These are phyloP conservation scores for Glomus cerebriforme DNA, from an alignment of 192 early-diverging fungal genomes.

Conservation along the genomic window DNA sequence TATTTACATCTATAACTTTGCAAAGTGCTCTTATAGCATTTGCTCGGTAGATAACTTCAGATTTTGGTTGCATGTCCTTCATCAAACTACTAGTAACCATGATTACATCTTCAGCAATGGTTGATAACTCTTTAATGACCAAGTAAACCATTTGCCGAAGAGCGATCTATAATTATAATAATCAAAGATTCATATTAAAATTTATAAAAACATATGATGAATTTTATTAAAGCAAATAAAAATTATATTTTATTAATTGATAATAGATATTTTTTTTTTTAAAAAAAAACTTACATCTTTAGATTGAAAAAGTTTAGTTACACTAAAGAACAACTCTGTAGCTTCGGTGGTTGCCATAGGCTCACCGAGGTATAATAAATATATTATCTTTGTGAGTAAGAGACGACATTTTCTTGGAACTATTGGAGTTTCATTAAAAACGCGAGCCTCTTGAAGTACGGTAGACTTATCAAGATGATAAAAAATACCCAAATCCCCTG, in stretches of 20 bases:
- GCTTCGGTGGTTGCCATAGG: conserved; percentile 92
- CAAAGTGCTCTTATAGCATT: conserved; percentile 95
- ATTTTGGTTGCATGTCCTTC: conserved; percentile 95
- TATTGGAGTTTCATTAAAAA: conserved; percentile 96
- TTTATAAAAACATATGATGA: background rate
- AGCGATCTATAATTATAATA: conserved; percentile 62
- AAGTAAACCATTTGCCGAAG: conserved; percentile 97
- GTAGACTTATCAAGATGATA: conserved; percentile 89
- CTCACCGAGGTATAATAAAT: conserved; percentile 89
- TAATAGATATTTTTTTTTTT: background rate
- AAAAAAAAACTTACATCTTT: conserved; percentile 72
- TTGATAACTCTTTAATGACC: conserved; percentile 94
- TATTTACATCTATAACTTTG: conserved; percentile 89
- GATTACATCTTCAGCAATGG: conserved; percentile 93
- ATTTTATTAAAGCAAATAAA: background rate
- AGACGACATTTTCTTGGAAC: conserved; percentile 92
- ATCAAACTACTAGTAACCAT: conserved; percentile 96
- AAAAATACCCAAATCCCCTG: conserved; percentile 78
- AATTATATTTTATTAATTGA: background rate
- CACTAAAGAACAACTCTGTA: conserved; percentile 96
- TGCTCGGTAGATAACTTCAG: conserved; percentile 89
- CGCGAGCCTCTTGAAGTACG: conserved; percentile 94
- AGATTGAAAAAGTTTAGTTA: conserved; percentile 96
- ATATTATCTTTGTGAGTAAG: conserved; percentile 91
- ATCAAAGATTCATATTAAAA: background rate